Percentiles rank a stretch among this genome's conserved stretches.
Evolutionary conservation across 2,329 filamentous ascomycete species (phyloP).

Genomic region (Aspergillus sp.): DNA sequence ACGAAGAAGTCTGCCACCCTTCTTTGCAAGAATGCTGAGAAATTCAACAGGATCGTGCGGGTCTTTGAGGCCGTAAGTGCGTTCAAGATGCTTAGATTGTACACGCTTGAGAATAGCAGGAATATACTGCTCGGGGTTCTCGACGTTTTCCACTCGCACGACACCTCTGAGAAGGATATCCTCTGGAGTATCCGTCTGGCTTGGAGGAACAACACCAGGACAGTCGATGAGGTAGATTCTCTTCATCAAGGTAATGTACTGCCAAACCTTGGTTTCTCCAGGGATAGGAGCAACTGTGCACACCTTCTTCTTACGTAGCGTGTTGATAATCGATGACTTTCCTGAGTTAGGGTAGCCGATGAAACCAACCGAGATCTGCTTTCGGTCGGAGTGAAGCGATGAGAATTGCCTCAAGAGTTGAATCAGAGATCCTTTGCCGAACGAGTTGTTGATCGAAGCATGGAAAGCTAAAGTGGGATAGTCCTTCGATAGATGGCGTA

Average conservation of each 20-base stretch:
- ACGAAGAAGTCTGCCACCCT: constrained; percentile 80
- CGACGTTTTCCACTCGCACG: constrained; percentile 91
- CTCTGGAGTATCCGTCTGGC: constrained; percentile 75
- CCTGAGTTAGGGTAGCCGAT: constrained; percentile 91
- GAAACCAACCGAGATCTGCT: constrained; percentile 90
- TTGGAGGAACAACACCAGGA: constrained; percentile 92
- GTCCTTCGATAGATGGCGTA: constrained; percentile 81
- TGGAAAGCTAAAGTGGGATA: constrained; percentile 95
- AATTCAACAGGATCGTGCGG: constrained; percentile 79
- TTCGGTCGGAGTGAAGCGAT: constrained; percentile 80
- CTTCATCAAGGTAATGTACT: constrained; percentile 95
- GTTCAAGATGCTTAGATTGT: constrained; percentile 83
- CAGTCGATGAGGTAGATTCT: constrained; percentile 94
- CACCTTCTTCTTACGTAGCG: constrained; percentile 88
- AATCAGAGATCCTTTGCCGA: constrained; percentile 93
- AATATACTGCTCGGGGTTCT: constrained; percentile 95
- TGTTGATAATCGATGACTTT: constrained; percentile 97
- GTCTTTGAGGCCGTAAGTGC: constrained; percentile 84
- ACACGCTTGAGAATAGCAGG: constrained; percentile 76
- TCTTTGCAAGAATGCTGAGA: constrained; percentile 80
- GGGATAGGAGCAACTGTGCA: constrained; percentile 92
- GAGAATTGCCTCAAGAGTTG: constrained; percentile 91
- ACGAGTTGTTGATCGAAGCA: constrained; percentile 90
- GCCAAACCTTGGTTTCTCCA: constrained; percentile 97
- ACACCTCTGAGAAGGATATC: constrained; percentile 89